Evolutionary conservation across 257 asterid species (phyloP), one percentile per base, ranked within the genome.

Genomic region (Fraxinus excelsior): DNA sequence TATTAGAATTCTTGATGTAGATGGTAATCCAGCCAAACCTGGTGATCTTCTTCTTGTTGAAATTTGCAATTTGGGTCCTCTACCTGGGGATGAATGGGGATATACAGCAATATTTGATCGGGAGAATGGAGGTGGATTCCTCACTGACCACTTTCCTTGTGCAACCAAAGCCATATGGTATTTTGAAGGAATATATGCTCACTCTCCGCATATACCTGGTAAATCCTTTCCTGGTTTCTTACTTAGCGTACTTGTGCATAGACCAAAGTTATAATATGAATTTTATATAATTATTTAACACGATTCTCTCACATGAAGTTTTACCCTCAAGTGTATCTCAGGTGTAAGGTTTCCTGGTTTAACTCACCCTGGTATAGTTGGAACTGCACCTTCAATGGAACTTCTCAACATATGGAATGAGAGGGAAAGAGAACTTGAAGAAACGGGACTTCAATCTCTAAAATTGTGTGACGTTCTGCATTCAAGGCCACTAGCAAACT

Each of bases 51-150:
- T 96, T 2, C 89, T 83, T 3, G 95, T 96, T 29, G 98, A 93
- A 84, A 93, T 96, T 66, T 93, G 96, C 90, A 90, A 93, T 82
- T 81, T 96, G 86, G 99, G 99, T 16, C 98, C 98, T 56, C 87
- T 93, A 0, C 97, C 98, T 0, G 98, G 99, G 40, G 97, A 96
- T 23, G 98, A 93, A 82, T 93, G 99, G 99, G 99, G 99, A 5
- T 96, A 77, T 62, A 93, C 99, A 34, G 98, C 98, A 70, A 93
- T 93, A 37, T 91, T 91, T 21, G 97, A 96, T 80, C 81, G 99
- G 86, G 98, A 96, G 66, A 93, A 93, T 69, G 98, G 98, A 26
- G 98, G 97, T 8, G 99, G 99, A 60, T 96, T 96, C 78, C 89
- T 96, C 5, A 93, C 99, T 0, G 98, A 96, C 68, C 97, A 93